phyloP scores from a whole-genome alignment of 2,329 filamentous ascomycete species.

The Cercospora sojina region DNA sequence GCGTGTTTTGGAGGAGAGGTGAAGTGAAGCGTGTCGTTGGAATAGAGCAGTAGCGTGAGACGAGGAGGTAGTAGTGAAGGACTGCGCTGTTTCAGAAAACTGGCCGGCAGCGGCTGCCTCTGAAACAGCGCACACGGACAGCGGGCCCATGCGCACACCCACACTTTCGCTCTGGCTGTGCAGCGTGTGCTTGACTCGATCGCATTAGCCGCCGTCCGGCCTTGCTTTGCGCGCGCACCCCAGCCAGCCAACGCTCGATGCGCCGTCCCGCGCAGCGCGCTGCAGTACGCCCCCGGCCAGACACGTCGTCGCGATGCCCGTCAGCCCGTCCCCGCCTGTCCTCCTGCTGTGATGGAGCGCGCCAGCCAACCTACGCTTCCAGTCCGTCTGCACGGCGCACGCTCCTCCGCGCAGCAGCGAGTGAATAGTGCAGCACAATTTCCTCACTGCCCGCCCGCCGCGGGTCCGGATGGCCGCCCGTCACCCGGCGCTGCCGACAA shows the following conservation, averaged over 20 bases:
- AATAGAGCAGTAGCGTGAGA: conserved; percentile 11
- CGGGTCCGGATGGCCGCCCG: conserved; percentile 2
- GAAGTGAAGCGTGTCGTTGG: conserved; percentile 14
- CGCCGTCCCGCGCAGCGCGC: background rate
- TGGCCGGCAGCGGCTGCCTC: background rate
- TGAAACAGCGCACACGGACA: background rate
- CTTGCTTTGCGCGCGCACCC: background rate
- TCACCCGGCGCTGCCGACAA: background rate
- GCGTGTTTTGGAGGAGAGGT: conserved; percentile 6
- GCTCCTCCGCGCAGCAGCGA: too few species aligned
- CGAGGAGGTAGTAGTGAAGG: conserved; percentile 4
- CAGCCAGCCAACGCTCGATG: background rate
- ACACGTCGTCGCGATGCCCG: background rate
- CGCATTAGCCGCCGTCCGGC: background rate
- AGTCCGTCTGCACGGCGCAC: background rate
- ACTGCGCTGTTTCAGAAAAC: conserved; percentile 10
- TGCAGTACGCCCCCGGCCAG: background rate
- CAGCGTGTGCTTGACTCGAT: background rate
- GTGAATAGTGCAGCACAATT: background rate
- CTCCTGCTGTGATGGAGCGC: background rate
- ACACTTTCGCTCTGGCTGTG: background rate
- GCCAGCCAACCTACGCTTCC: background rate
- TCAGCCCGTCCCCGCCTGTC: background rate
- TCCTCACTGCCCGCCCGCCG: background rate
- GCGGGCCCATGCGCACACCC: background rate